phyloP scores from a whole-genome alignment of 768 basidiomycete genomes.

The Lactarius akahatsu region DNA sequence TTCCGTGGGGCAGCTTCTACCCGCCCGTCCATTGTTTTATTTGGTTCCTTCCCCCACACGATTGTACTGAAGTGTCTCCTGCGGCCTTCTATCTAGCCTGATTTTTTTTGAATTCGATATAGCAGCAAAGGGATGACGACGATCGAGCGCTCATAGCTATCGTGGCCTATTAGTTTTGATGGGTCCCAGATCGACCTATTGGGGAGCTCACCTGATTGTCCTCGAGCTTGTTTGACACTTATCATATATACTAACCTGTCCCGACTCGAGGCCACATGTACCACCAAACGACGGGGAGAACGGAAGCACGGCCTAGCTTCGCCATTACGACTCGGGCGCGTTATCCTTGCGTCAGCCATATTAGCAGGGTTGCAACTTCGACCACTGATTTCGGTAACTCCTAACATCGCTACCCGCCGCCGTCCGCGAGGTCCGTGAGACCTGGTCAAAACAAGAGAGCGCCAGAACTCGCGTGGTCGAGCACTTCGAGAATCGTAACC shows the following conservation, averaged over 20 bases:
- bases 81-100: not conserved
- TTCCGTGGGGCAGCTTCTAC: not conserved
- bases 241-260: not conserved
- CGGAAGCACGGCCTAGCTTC: not conserved
- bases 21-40: not conserved
- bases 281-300: constrained; percentile 16
- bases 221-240: constrained; percentile 6
- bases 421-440: constrained; percentile 1
- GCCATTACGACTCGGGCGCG: not conserved
- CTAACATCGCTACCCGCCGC: not conserved
- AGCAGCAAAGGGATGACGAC: not conserved
- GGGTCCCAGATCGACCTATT: not conserved
- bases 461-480: not conserved
- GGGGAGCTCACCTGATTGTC: not conserved
- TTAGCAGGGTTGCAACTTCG: not conserved
- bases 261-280: constrained; percentile 11
- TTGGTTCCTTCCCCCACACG: not conserved
- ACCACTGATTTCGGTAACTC: not conserved
- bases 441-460: not conserved
- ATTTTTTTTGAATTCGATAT: not conserved
- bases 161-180: not conserved
- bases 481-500: not conserved
- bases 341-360: not conserved
- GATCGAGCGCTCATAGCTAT: not conserved
- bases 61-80: not conserved